Evolutionary conservation across 352 stramenopile species (phyloP), one percentile per base, ranked within the genome.

Genomic region (Pythium monospermum): DNA sequence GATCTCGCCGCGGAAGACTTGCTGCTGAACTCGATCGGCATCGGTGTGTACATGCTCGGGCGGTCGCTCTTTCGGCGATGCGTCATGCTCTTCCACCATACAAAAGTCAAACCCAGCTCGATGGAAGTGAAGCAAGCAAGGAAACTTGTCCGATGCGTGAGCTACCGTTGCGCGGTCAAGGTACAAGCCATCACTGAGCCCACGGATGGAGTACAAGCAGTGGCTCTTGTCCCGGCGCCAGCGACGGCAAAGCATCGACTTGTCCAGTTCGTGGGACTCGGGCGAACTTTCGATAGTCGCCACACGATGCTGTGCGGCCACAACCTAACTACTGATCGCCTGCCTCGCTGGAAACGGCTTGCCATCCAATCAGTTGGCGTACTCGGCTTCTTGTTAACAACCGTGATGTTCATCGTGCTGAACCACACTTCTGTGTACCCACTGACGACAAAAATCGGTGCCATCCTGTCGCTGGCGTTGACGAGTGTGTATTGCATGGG

Each of bases 131-230:
- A 15, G 0, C 50, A 22, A 8, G 21, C 23, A 11, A 44, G 51
- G 4, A 31, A 27, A 0, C 33, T 51, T 18, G 42, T 57, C 10
- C 39, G 41, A 7, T 62, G 55, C n/a, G 43, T 50, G 16, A 49
- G 46, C 47, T 62, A 62, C 28, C 55, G 55, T 15, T 51, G 55
- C 11, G 39, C 47, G 1, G 55, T 62, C 22, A 52, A 43, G 55
- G 35, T 62, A 0, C 53, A 39, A 28, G 35, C 26, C 12, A 13
- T 48, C 18, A 49, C 7, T 31, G 8, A 26, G 44, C 27, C n/a
- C 7, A 2, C 28, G 44, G 2, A 30, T 27, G 16, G 43, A 39
- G 4, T 18, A 5, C 28, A 30, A 49, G 43, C 1, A 10, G 6
- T 3, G 4, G 12, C 22, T 1, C 15, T 25, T 23, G 40, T 18